Evolutionary conservation across 2,329 filamentous ascomycete genomes (phyloP), one percentile per base, ranked within the genome.

Genomic region (Cladosporium austrohemisphaericum): DNA sequence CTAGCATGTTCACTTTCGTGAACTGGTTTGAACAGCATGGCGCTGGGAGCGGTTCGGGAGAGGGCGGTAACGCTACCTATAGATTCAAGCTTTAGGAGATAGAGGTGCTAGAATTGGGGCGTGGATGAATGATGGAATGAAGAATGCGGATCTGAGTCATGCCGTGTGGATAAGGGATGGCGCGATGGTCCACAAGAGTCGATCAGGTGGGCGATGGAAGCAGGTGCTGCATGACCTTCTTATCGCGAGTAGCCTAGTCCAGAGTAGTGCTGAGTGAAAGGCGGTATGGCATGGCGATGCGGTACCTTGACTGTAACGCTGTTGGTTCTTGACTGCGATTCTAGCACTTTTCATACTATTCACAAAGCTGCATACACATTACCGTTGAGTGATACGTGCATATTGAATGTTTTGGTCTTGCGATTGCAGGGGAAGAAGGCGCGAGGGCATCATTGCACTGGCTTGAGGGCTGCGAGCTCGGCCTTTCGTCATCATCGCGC

Each of bases 1-100:
- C 67, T 7, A 68, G 62, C 49, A 66, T 68, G 52, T 70, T 69
- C 50, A 61, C 67, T 36, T 66, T 68, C 49, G 55, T 64, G 31
- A 60, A 65, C 48, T 61, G 62, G 55, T 68, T 69, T 46, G 57
- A 64, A 28, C 52, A 56, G 47, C 57, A 59, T 46, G 44, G 32
- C 14, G 44, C 16, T 25, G 44, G 33, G 5, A 16, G 22, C 11
- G 25, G n/a, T 35, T 31, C 28, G 29, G 43, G 31, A 13, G 32
- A 29, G 25, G 13, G 23, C 8, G 18, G 8, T 5, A 47, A 47
- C n/a, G 37, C 44, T 6, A 47, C 44, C 5, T 47, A 47, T 14
- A 37, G 33, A 13, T n/a, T 47, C 16, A 31, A 31, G 25, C 44
- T 20, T 23, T 47, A 18, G 23, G 38, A 4, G 31, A 8, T 32